Percentiles rank a stretch among this genome's conserved stretches.
Evolutionary conservation across 768 basidiomycete genomes (phyloP).

Genomic region (Coprinopsis sp.): DNA sequence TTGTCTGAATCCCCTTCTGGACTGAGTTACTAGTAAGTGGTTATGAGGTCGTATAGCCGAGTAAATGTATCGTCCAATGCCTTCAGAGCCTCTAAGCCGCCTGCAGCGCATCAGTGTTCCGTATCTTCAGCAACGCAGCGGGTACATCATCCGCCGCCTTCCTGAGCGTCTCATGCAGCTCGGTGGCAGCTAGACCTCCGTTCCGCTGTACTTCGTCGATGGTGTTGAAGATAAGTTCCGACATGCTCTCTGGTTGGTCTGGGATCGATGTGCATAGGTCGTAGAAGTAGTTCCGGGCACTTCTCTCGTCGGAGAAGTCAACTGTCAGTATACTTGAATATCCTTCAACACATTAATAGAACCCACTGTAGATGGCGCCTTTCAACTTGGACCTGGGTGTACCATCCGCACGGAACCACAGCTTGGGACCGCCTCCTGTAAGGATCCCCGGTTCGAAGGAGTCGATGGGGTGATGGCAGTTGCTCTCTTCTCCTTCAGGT

Average conservation of each 20-base stretch:
- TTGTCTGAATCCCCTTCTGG: slow-evolving; percentile 1
- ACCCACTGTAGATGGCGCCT: not conserved
- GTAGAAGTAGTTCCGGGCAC: not conserved
- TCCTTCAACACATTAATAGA: not conserved
- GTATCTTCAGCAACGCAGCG: too few relatives aligned
- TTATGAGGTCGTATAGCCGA: too few relatives aligned
- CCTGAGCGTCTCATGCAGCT: too few relatives aligned
- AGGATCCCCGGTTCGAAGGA: too few relatives aligned
- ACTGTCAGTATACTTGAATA: not conserved
- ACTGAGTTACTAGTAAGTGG: too few relatives aligned
- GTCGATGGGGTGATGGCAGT: too few relatives aligned
- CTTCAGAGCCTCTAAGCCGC: too few relatives aligned
- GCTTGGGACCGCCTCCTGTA: not conserved
- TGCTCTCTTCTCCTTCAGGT: too few relatives aligned
- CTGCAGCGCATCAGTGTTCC: too few relatives aligned
- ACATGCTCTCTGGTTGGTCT: not conserved
- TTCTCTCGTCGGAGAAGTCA: not conserved
- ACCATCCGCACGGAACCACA: not conserved
- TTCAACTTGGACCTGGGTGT: not conserved
- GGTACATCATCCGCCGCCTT: too few relatives aligned
- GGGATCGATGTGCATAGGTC: not conserved
- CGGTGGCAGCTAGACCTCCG: not conserved
- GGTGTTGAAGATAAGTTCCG: not conserved
- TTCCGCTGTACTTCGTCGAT: not conserved
- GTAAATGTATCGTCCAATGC: too few relatives aligned